Percentiles rank a stretch among this genome's conserved stretches.
Evolutionary conservation across 2,329 filamentous ascomycete genomes (phyloP).

Genomic region (Fusarium armeniacum): DNA sequence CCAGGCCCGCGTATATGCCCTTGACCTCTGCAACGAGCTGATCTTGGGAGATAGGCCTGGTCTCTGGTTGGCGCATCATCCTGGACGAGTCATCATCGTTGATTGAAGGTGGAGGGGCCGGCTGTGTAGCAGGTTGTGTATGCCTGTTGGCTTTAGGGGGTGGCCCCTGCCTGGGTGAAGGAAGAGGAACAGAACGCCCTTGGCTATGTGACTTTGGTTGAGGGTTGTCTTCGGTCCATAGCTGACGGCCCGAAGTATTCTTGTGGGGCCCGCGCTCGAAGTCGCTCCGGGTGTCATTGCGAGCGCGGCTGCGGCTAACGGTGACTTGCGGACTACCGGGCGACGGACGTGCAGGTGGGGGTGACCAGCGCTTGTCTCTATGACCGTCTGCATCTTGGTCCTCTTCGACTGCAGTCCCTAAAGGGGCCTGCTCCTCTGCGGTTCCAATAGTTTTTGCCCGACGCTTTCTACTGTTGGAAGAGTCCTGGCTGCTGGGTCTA

Average conservation of each 20-base stretch:
- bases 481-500: constrained; percentile 5
- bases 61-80: constrained; percentile 43
- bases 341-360: constrained; percentile 41
- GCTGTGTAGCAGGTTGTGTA: neutral
- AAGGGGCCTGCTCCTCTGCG: neutral
- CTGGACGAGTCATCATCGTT: constrained; percentile 27
- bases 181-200: constrained; percentile 13
- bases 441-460: constrained; percentile 19
- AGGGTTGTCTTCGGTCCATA: constrained; percentile 51
- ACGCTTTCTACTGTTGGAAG: constrained; percentile 22
- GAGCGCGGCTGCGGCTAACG: constrained; percentile 31
- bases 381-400: constrained; percentile 29
- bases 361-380: constrained; percentile 50
- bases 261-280: constrained; percentile 45
- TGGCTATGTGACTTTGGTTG: constrained; percentile 26
- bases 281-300: constrained; percentile 31
- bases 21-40: constrained; percentile 86
- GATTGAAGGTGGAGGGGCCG: neutral
- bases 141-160: neutral
- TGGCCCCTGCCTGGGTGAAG: constrained; percentile 14
- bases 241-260: constrained; percentile 44
- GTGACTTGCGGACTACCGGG: constrained; percentile 29
- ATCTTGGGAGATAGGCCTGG: constrained; percentile 73
- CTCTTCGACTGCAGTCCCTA: constrained; percentile 4
- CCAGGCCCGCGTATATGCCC: constrained; percentile 84